phyloP scores from a whole-genome alignment of 2,329 filamentous ascomycete genomes.

The Triangularia verruculosa region DNA sequence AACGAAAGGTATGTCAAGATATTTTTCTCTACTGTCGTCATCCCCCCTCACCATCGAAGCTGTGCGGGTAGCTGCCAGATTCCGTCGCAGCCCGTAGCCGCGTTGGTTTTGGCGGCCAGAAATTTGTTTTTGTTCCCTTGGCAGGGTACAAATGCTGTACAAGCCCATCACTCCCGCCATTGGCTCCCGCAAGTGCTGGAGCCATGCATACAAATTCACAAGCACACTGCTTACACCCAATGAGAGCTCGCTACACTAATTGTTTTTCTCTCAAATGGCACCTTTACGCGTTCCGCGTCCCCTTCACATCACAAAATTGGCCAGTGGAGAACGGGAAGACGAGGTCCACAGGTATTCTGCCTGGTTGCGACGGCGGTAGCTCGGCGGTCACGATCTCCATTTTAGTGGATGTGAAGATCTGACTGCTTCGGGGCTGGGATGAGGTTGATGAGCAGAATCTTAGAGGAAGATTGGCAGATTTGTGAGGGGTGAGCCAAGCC shows the following conservation, averaged over 20 bases:
- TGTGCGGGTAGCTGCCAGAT: neutral
- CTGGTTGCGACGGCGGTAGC: neutral
- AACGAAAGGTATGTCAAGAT: conserved; percentile 46
- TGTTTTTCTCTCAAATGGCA: conserved; percentile 11
- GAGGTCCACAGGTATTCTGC: neutral
- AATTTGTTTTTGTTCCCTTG: conserved; percentile 8
- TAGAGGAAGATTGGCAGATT: conserved; percentile 2
- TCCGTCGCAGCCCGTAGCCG: neutral
- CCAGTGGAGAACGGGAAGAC: conserved; percentile 15
- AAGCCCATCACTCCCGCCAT: conserved; percentile 16
- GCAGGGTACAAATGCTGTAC: conserved; percentile 10
- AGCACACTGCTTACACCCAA: conserved; percentile 23
- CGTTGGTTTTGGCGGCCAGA: neutral
- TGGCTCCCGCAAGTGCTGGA: conserved; percentile 25
- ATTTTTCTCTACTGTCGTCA: conserved; percentile 4
- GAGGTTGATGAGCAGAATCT: neutral
- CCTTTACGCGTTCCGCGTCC: conserved; percentile 8
- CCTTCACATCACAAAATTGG: conserved; percentile 2
- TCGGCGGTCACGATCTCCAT: neutral
- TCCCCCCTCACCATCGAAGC: neutral
- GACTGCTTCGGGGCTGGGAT: conserved; percentile 6
- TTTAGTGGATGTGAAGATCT: conserved; percentile 7
- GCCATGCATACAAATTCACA: conserved; percentile 24
- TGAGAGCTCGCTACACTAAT: conserved; percentile 10
- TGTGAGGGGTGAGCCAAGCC: neutral